A percentile compares a stretch with the other conserved stretches of the same genome.
Evolutionary conservation across 2,329 filamentous ascomycete species (phyloP).

Genomic region (Clathrospora elynae): DNA sequence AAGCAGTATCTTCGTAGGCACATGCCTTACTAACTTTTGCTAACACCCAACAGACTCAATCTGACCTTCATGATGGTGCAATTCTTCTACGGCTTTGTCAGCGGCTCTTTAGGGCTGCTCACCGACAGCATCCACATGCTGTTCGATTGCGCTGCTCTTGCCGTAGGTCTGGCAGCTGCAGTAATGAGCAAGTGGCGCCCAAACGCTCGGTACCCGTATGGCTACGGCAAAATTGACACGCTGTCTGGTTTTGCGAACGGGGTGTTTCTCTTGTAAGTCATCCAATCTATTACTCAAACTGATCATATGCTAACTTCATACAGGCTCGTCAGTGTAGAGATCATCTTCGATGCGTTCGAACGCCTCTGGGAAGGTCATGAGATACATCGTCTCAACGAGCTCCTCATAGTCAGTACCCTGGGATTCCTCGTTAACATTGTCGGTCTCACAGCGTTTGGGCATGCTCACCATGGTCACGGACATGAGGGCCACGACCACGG

Average conservation of each 20-base stretch:
- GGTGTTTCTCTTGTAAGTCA: slow-evolving; percentile 80
- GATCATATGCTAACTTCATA: slow-evolving; percentile 13
- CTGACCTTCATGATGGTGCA: slow-evolving; percentile 95
- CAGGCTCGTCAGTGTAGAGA: slow-evolving; percentile 91
- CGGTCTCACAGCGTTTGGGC: slow-evolving; percentile 82
- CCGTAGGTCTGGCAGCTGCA: slow-evolving; percentile 86
- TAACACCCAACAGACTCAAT: slow-evolving; percentile 68
- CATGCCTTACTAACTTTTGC: too few relatives aligned
- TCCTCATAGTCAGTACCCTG: slow-evolving; percentile 84
- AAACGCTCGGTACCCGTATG: slow-evolving; percentile 86
- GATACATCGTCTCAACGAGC: slow-evolving; percentile 81
- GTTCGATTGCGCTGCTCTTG: slow-evolving; percentile 92
- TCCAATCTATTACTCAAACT: background rate
- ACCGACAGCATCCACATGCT: slow-evolving; percentile 99
- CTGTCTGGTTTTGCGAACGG: slow-evolving; percentile 96
- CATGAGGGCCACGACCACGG: slow-evolving; percentile 38
- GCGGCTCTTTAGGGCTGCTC: slow-evolving; percentile 90
- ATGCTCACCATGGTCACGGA: slow-evolving; percentile 63
- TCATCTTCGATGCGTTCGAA: slow-evolving; percentile 92
- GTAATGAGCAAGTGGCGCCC: slow-evolving; percentile 98
- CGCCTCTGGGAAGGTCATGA: slow-evolving; percentile 81
- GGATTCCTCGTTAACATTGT: slow-evolving; percentile 90
- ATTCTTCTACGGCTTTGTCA: slow-evolving; percentile 90
- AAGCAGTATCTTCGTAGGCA: too few relatives aligned
- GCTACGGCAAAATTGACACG: slow-evolving; percentile 95